These are phyloP conservation scores for Nissolia schottii DNA, from an alignment of 306 rosid species.

Conservation along the genomic window DNA sequence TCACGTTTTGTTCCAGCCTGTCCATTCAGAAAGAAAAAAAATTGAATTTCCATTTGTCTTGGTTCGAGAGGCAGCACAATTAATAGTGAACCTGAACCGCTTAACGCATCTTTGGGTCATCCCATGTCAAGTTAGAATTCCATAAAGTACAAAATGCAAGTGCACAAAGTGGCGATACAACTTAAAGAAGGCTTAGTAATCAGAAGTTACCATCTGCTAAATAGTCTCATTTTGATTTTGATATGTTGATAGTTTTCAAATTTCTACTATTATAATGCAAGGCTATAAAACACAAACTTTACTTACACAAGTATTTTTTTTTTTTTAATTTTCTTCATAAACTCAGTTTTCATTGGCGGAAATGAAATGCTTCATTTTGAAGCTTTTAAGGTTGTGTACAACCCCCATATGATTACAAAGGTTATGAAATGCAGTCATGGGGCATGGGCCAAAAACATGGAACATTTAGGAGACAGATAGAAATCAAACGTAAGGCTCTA, in stretches of 20 bases:
- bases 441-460: neutral
- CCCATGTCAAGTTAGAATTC: neutral
- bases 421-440: neutral
- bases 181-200: neutral
- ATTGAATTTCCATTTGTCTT: slow-evolving; percentile 12
- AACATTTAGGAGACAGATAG: neutral
- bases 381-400: neutral
- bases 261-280: neutral
- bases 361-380: neutral
- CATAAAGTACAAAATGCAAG: neutral
- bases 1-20: slow-evolving; percentile 90
- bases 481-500: neutral
- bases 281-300: neutral
- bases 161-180: neutral
- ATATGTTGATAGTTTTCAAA: neutral
- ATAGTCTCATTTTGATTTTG: neutral
- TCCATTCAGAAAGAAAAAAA: slow-evolving; percentile 32
- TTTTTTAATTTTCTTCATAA: neutral
- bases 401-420: neutral
- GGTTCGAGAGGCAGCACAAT: slow-evolving; percentile 4
- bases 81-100: neutral
- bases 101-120: neutral
- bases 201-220: slow-evolving; percentile 10
- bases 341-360: neutral
- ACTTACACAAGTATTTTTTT: neutral